A percentile compares a stretch with the other conserved stretches of the same genome.
Conservation (phyloP, 1,139 yeast genomes). For the Hansenula sp. region DNA sequence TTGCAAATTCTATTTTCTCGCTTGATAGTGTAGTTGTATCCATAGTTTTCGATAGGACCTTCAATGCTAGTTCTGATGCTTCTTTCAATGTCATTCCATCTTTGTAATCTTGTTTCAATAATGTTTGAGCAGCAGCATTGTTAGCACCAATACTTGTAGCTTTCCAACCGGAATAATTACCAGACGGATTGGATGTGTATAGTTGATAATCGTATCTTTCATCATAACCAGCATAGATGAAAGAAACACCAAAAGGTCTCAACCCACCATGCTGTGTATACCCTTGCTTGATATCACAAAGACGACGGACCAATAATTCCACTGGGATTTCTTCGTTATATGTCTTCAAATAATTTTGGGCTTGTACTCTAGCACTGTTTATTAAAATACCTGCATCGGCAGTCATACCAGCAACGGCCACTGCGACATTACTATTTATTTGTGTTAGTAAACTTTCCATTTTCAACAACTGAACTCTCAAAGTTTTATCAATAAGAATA, state of each 20-base stretch:
- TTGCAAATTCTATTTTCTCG: constrained; percentile 89
- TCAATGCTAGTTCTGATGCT: constrained; percentile 84
- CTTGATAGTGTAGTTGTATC: constrained; percentile 82
- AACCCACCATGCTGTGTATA: constrained; percentile 98
- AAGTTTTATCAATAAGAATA: neutral
- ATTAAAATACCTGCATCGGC: constrained; percentile 95
- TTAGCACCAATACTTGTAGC: constrained; percentile 98
- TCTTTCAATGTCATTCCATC: constrained; percentile 74
- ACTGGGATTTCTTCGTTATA: constrained; percentile 93
- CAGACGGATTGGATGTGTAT: constrained; percentile 94
- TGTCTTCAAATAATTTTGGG: constrained; percentile 79
- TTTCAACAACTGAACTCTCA: neutral
- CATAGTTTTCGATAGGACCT: constrained; percentile 91
- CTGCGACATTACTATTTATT: constrained; percentile 59
- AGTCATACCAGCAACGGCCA: constrained; percentile 98
- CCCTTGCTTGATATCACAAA: constrained; percentile 95
- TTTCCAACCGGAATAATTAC: constrained; percentile 98
- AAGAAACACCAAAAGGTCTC: constrained; percentile 97
- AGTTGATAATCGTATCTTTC: constrained; percentile 87
- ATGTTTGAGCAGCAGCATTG: constrained; percentile 92
- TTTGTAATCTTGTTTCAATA: constrained; percentile 91
- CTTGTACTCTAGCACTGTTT: constrained; percentile 79
- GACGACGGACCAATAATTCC: constrained; percentile 79
- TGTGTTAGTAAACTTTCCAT: neutral
- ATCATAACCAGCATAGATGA: constrained; percentile 94